phyloP scores from a whole-genome alignment of 1,284 basidiomycete genomes.

The Sporisorium exsertum region DNA sequence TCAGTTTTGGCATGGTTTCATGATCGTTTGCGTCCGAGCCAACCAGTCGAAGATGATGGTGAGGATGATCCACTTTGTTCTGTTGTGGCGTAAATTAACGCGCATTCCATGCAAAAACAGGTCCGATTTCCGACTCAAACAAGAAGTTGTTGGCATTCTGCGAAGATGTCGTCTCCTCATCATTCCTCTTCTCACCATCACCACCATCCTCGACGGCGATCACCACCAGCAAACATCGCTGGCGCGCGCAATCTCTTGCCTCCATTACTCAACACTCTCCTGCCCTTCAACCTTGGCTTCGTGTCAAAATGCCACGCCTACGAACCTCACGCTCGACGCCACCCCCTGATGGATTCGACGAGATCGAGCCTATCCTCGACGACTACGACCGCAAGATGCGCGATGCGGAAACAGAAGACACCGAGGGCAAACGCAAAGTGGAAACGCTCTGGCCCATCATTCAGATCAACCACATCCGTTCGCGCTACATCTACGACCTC shows the following conservation, averaged over 20 bases:
- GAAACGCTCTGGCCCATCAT: conserved; percentile 99
- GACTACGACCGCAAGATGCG: conserved; percentile 68
- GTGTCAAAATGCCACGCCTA: conserved; percentile 91
- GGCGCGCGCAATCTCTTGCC: too few species aligned
- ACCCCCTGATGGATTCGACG: conserved; percentile 96
- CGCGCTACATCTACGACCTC: conserved; percentile 93
- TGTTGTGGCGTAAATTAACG: conserved; percentile 1
- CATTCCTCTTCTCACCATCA: neutral
- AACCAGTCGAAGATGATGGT: neutral
- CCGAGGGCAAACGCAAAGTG: conserved; percentile 96
- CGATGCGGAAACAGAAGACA: conserved; percentile 85
- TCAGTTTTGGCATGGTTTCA: conserved; percentile 42
- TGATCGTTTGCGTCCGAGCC: conserved; percentile 2
- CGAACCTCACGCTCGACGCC: conserved; percentile 91
- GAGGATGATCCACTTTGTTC: conserved; percentile 8
- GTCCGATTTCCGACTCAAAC: conserved; percentile 12
- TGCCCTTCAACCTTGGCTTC: too few species aligned
- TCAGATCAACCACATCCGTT: conserved; percentile 91
- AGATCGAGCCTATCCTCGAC: conserved; percentile 77
- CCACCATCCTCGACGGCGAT: neutral
- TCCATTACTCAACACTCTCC: too few species aligned
- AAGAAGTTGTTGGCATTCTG: neutral
- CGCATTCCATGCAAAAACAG: neutral
- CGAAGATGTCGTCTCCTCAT: conserved; percentile 2
- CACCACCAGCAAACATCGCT: too few species aligned